Evolutionary conservation across 2,329 filamentous ascomycete species (phyloP), one percentile per base, ranked within the genome.

Genomic region (Fusarium buharicum): DNA sequence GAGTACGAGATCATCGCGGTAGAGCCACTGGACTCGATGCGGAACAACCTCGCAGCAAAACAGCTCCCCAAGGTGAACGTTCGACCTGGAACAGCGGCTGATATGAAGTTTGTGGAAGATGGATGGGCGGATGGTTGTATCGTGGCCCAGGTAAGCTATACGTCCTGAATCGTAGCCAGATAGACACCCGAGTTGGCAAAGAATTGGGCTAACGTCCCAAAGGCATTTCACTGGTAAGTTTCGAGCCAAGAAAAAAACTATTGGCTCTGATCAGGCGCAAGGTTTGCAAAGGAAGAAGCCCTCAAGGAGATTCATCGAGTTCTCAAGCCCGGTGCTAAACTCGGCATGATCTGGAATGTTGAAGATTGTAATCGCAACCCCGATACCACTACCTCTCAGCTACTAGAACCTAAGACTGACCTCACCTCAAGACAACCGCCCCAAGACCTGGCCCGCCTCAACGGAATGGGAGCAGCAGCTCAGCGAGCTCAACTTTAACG

Each of bases 331-430:
- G 82, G 82, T 7, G 84, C 83, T 7, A 79, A 80, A 24, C 78
- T 92, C 24, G 89, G 86, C 13, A 74, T 90, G 72, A 87, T 92
- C 49, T 92, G 90, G 90, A 92, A 91, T 67, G 79, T 88, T 56
- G 89, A 91, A 72, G 86, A 90, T 63, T 91, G 88, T 88, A 75
- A 82, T 13, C 20, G 9, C 17, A 46, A 34, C 28, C 27, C 9
- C 36, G 18, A 30, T 20, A 34, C n/a, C 30, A 8, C 13, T 8
- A 10, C n/a, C 16, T 37, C 12, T 8, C 14, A 27, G 59, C 9
- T 22, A 3, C 14, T 3, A 4, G 22, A 13, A 14, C 6, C 10
- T 14, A 33, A 46, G 31, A 7, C 48, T 59, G 28, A 55, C 24
- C 6, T 20, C 9, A 24, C n/a, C 37, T 28, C 24, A 27, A 89